phyloP scores from a whole-genome alignment of 495 filamentous ascomycete species.

The Amorphotheca resinae region DNA sequence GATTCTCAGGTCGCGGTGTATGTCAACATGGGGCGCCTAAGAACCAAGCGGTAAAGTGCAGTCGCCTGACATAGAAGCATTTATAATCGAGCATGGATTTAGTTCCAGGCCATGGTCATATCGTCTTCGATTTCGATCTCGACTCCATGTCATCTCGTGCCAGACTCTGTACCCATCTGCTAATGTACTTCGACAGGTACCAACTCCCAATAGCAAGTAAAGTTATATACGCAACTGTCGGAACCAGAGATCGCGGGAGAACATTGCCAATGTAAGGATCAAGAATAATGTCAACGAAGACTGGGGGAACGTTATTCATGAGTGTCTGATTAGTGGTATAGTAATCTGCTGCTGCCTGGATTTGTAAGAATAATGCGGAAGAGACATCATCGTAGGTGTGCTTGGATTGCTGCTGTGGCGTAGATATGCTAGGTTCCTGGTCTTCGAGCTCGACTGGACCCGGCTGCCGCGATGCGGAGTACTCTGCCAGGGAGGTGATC shows the following conservation, averaged over 20 bases:
- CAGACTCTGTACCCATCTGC: slow-evolving; percentile 23
- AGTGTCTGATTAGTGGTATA: slow-evolving; percentile 58
- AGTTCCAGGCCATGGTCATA: background rate
- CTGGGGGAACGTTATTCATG: slow-evolving; percentile 64
- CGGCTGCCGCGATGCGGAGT: slow-evolving; percentile 36
- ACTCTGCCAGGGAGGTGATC: slow-evolving; percentile 49
- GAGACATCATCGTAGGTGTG: slow-evolving; percentile 20
- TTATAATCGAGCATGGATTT: no score
- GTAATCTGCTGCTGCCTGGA: slow-evolving; percentile 72
- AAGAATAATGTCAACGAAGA: slow-evolving; percentile 76
- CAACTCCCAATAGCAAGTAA: slow-evolving; percentile 41
- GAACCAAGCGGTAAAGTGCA: no score
- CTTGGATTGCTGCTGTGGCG: slow-evolving; percentile 15
- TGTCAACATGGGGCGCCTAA: no score
- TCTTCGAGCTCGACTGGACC: slow-evolving; percentile 12
- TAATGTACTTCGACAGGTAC: slow-evolving; percentile 28
- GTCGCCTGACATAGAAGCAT: no score
- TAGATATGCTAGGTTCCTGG: slow-evolving; percentile 15
- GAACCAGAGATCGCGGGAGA: slow-evolving; percentile 56
- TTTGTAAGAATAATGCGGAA: slow-evolving; percentile 64
- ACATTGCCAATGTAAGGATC: slow-evolving; percentile 71
- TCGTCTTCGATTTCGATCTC: slow-evolving; percentile 26
- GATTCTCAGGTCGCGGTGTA: no score
- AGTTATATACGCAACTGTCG: slow-evolving; percentile 48
- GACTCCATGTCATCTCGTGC: slow-evolving; percentile 17